Conservation (phyloP, 345 rosid genomes). For the Bruguiera parviflora region DNA sequence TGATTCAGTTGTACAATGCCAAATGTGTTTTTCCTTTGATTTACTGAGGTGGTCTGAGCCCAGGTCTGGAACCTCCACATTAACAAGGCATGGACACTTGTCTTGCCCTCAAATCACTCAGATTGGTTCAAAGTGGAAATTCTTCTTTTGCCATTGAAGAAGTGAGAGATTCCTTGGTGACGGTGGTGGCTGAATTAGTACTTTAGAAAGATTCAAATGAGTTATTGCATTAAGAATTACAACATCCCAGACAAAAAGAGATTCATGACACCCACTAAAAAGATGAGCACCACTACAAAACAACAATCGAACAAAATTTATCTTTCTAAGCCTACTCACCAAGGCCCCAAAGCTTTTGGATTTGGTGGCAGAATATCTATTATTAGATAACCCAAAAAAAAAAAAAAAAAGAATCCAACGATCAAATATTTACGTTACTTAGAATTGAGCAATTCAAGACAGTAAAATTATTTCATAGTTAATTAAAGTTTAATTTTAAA, state of each 20-base stretch:
- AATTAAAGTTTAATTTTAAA: too few relatives aligned
- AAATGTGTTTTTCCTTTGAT: background rate
- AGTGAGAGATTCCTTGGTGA: background rate
- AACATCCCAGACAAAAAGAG: background rate
- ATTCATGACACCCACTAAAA: background rate
- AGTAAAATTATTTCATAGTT: too few relatives aligned
- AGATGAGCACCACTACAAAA: too few relatives aligned
- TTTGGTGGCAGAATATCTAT: background rate
- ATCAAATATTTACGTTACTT: too few relatives aligned
- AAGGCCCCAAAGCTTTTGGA: background rate
- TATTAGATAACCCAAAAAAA: too few relatives aligned
- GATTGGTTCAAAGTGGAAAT: background rate
- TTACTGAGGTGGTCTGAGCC: background rate
- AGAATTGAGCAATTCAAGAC: too few relatives aligned
- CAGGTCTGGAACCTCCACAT: background rate
- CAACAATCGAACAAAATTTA: constrained; percentile 12
- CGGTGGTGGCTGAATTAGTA: background rate
- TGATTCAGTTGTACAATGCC: background rate
- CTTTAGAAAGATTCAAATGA: too few relatives aligned
- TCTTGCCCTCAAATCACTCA: too few relatives aligned
- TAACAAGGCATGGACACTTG: background rate
- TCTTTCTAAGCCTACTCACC: background rate
- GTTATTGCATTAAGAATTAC: too few relatives aligned
- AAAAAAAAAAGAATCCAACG: too few relatives aligned
- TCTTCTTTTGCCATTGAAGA: background rate